Percentiles rank a stretch among this genome's conserved stretches.
Conservation (phyloP, 2,329 filamentous ascomycete genomes). For the Fusarium chaquense region DNA sequence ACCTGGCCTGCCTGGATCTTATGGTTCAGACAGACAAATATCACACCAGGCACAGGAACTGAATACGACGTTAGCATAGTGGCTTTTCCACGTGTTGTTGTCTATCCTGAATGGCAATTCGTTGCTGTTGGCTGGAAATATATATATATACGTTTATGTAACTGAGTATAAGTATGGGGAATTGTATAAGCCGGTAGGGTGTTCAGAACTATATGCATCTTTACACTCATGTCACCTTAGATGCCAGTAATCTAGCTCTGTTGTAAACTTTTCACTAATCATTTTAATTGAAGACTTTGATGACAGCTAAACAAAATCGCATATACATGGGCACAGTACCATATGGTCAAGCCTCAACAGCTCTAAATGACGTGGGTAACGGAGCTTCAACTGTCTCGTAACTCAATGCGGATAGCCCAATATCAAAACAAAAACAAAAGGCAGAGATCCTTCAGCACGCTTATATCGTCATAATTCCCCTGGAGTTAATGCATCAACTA, state of each 20-base stretch:
- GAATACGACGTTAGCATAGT: background rate
- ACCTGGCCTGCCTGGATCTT: background rate
- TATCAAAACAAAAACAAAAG: background rate
- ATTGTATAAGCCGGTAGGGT: background rate
- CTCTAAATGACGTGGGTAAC: background rate
- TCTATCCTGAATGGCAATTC: background rate
- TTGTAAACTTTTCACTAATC: too few species aligned
- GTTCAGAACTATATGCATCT: background rate
- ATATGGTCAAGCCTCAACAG: too few species aligned
- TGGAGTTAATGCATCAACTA: background rate
- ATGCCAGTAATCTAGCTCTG: background rate
- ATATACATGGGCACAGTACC: background rate
- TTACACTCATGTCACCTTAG: too few species aligned
- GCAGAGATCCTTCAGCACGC: background rate
- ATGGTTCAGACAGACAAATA: background rate
- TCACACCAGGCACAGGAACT: background rate
- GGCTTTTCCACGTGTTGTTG: accelerated
- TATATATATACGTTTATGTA: too few species aligned
- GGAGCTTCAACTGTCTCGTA: background rate
- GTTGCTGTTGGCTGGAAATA: background rate
- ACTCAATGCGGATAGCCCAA: background rate
- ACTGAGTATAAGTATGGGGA: background rate
- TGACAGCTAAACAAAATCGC: background rate
- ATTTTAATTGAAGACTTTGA: background rate
- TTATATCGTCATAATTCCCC: background rate